Base-by-base conservation (phyloP, 371 early-diverging fungal species). In the Mortierella sp. region DNA sequence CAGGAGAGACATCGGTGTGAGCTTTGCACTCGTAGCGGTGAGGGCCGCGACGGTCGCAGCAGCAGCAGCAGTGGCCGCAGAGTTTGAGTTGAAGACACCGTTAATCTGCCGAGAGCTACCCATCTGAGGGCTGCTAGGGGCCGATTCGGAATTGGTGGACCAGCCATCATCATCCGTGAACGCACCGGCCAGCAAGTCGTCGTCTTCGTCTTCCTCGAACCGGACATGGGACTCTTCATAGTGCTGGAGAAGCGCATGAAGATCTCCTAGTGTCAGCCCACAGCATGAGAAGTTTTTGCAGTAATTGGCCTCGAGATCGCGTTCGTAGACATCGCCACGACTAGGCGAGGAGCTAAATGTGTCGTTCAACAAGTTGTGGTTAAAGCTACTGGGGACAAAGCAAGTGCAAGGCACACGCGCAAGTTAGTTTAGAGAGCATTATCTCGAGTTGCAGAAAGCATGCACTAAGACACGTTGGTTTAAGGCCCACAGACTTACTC, bases 221-320 rank as follows among this genome's bases (percentile, higher is more conserved):
- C 89, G 89, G 19, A 95, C 96, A 79, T 97, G 97, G 60, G 85
- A 86, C 71, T 95, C 95, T 81, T 97, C 97, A 79, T 94, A 95
- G 81, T 97, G 97, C 69, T 94, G 93, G 28, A 95, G 80, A 46
- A 97, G 88, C 54, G 93, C 95, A 81, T 96, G 96, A 59, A 97
- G 83, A 80, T 93, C 92, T 42, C 83, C 83, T 53, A 97, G 86
- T 34, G 87, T 80, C 37, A 91, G 79, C 31, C 95, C 96, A 75
- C 97, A 97, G 85, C 97, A 97, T 46, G 85, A 83, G 70, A 95
- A 97, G 86, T 97, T 93, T 79, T 94, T 92, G 85, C 95, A 96
- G 79, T 91, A 96, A 48, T 86, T 81, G 65, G 90, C 90, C 78
- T 97, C 97, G 15, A 96, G 84, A 54, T 91, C 90, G 54, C 89